Conservation (phyloP, 768 basidiomycete species). For the Russula virescens region DNA sequence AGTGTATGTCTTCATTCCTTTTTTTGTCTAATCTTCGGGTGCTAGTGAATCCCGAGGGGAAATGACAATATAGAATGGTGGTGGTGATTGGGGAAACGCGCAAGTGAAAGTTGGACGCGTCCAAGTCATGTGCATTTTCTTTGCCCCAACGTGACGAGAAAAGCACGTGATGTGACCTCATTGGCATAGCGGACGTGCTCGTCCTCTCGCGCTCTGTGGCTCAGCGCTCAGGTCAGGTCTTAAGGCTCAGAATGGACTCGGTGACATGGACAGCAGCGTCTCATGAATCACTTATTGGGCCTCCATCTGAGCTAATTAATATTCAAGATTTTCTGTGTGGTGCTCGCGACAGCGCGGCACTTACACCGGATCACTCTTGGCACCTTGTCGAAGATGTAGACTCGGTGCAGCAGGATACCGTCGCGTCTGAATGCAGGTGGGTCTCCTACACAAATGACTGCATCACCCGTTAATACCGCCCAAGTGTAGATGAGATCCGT, state of each 20-base stretch:
- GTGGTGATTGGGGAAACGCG: background rate
- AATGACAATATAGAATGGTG: background rate
- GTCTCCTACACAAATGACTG: background rate
- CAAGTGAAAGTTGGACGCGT: conserved; percentile 9
- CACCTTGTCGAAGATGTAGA: conserved; percentile 12
- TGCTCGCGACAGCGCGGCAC: conserved; percentile 12
- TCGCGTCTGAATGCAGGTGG: conserved; percentile 36
- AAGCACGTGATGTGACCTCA: no score
- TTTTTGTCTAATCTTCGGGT: background rate
- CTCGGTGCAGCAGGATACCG: conserved; percentile 4
- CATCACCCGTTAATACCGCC: conserved; percentile 3
- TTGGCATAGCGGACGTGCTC: no score
- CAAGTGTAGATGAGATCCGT: conserved; percentile 50
- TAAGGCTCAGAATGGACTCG: background rate
- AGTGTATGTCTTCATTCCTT: conserved; percentile 13
- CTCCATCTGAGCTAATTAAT: conserved; percentile 30
- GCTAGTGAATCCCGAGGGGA: background rate
- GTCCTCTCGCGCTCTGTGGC: background rate
- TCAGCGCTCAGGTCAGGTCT: background rate
- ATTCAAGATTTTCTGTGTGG: conserved; percentile 29
- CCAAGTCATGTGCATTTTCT: conserved; percentile 10
- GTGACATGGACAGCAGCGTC: conserved; percentile 15
- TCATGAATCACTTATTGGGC: conserved; percentile 25
- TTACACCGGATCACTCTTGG: background rate
- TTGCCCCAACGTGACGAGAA: background rate